These are phyloP conservation scores for Glonium stellatum DNA, from an alignment of 495 filamentous ascomycete species.

Conservation along the genomic window DNA sequence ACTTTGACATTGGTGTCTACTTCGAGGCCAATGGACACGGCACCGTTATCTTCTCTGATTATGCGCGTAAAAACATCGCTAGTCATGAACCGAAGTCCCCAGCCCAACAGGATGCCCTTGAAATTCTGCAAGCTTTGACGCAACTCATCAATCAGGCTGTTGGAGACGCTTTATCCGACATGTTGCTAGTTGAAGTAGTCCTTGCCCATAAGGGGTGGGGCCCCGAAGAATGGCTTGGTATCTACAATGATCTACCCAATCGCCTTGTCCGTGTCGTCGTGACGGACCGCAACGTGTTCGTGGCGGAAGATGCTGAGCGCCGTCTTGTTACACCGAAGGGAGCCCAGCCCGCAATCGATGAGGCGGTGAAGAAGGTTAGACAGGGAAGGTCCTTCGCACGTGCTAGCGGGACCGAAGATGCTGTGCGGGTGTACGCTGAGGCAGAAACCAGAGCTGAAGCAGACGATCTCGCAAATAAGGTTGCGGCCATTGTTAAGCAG, in stretches of 20 bases:
- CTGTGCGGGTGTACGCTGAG: slow-evolving; percentile 94
- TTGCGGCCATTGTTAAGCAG: slow-evolving; percentile 59
- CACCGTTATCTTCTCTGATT: slow-evolving; percentile 85
- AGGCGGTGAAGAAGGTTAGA: slow-evolving; percentile 79
- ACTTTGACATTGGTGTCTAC: slow-evolving; percentile 91
- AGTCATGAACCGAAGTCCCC: slow-evolving; percentile 79
- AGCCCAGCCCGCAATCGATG: slow-evolving; percentile 78
- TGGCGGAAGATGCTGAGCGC: slow-evolving; percentile 84
- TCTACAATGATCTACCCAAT: slow-evolving; percentile 93
- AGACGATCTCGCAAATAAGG: slow-evolving; percentile 77
- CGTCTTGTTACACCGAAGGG: slow-evolving; percentile 71
- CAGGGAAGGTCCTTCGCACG: slow-evolving; percentile 85
- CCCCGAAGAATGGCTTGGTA: slow-evolving; percentile 82
- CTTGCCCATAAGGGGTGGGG: slow-evolving; percentile 92
- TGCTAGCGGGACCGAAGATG: slow-evolving; percentile 92
- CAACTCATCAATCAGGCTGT: slow-evolving; percentile 97
- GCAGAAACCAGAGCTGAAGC: slow-evolving; percentile 59
- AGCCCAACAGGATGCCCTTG: slow-evolving; percentile 76
- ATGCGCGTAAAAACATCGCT: slow-evolving; percentile 69
- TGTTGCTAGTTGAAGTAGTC: slow-evolving; percentile 92
- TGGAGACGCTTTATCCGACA: slow-evolving; percentile 90
- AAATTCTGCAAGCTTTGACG: slow-evolving; percentile 70
- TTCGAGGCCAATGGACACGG: slow-evolving; percentile 98
- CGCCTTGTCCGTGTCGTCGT: slow-evolving; percentile 90
- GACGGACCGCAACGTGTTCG: slow-evolving; percentile 75